A percentile compares a stretch with the other conserved stretches of the same genome.
Conservation (phyloP, 2,329 filamentous ascomycete genomes). For the Sphaerulina vaccinii region DNA sequence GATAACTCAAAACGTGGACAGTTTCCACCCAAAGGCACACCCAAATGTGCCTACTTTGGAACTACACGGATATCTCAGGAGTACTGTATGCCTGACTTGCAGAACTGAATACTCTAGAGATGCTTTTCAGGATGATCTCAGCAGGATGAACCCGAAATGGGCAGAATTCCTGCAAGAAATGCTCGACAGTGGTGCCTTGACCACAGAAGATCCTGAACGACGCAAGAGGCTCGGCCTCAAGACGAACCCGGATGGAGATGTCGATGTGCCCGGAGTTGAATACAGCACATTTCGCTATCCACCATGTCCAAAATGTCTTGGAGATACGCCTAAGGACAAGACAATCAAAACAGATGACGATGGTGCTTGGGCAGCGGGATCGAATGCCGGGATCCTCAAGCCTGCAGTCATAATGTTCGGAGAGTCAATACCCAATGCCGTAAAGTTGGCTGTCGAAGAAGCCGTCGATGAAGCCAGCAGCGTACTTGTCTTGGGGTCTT, state of each 20-base stretch:
- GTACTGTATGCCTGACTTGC: constrained; percentile 79
- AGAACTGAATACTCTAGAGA: constrained; percentile 67
- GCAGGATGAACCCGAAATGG: constrained; percentile 83
- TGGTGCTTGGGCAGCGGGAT: constrained; percentile 67
- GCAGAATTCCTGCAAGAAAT: constrained; percentile 70
- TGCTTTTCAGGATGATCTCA: constrained; percentile 72
- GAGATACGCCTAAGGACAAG: constrained; percentile 55
- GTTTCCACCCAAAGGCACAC: constrained; percentile 79
- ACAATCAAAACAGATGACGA: constrained; percentile 73
- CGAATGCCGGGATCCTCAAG: constrained; percentile 74
- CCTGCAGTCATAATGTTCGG: constrained; percentile 97
- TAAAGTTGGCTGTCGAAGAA: constrained; percentile 74
- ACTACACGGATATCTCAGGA: constrained; percentile 85
- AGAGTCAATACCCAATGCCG: constrained; percentile 69
- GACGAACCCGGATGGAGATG: constrained; percentile 91
- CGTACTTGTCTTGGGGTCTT: constrained; percentile 81
- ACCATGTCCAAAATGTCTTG: constrained; percentile 77
- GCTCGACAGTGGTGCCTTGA: constrained; percentile 70
- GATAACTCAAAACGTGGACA: constrained; percentile 96
- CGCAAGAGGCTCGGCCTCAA: constrained; percentile 68
- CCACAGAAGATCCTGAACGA: constrained; percentile 72
- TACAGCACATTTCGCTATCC: constrained; percentile 92
- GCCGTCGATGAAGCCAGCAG: constrained; percentile 74
- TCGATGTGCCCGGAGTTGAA: constrained; percentile 81
- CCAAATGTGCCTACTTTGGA: constrained; percentile 74